Conservation (phyloP, 345 rosid genomes). For the Heritiera fomes region DNA sequence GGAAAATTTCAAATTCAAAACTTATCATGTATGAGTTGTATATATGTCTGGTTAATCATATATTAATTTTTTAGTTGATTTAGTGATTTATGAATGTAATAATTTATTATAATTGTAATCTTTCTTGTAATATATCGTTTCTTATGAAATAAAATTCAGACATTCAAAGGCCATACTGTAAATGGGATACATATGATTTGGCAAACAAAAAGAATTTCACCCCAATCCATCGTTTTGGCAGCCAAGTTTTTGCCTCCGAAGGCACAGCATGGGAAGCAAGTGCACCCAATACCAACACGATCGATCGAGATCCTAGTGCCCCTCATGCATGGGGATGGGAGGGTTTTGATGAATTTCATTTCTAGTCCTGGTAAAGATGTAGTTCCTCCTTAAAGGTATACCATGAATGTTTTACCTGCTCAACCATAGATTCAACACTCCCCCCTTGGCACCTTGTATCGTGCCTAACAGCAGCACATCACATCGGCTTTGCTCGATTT, state of each 20-base stretch:
- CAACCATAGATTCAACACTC: neutral
- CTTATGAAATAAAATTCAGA: too few species aligned
- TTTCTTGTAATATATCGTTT: too few species aligned
- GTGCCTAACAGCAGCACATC: slow-evolving; percentile 14
- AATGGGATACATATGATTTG: neutral
- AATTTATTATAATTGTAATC: too few species aligned
- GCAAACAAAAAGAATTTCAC: too few species aligned
- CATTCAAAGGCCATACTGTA: neutral
- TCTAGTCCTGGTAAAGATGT: neutral
- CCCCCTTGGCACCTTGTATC: neutral
- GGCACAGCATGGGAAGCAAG: slow-evolving; percentile 6
- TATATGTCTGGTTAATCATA: too few species aligned
- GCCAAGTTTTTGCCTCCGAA: neutral
- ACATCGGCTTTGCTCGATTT: neutral
- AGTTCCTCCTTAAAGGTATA: neutral
- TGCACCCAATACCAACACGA: slow-evolving; percentile 2
- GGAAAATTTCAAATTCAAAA: too few species aligned
- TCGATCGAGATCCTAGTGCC: neutral
- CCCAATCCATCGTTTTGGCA: neutral
- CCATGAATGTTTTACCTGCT: slow-evolving; percentile 20
- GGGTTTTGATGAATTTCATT: neutral
- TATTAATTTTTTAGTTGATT: too few species aligned
- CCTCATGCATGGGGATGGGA: neutral
- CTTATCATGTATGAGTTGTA: too few species aligned
- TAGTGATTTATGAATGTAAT: too few species aligned